Conservation (phyloP, 345 rosid species). For the Pistacia integerrima region DNA sequence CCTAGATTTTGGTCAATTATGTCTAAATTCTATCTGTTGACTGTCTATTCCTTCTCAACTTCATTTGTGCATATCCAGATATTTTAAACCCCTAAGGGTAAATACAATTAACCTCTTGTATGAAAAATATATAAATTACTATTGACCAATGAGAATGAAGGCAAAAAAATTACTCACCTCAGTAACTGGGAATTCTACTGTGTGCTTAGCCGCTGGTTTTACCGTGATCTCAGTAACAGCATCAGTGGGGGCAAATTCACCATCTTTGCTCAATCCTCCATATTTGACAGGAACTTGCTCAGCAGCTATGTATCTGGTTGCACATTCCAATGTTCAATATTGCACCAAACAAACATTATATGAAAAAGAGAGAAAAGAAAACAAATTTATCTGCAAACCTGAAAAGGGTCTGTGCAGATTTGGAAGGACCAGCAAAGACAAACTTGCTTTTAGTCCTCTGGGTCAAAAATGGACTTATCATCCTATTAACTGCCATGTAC, state of each 20-base stretch:
- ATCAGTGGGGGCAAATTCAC: constrained; percentile 48
- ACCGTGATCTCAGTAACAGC: constrained; percentile 54
- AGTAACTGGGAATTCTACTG: constrained; percentile 67
- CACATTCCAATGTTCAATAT: neutral
- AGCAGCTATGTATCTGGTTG: constrained; percentile 61
- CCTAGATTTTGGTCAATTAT: no score
- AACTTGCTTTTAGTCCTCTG: constrained; percentile 91
- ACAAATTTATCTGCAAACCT: constrained; percentile 41
- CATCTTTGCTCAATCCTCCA: constrained; percentile 64
- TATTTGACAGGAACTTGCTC: constrained; percentile 65
- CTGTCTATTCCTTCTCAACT: no score
- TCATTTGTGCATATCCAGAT: no score
- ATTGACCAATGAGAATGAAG: neutral
- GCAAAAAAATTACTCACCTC: constrained; percentile 45
- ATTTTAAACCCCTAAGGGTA: no score
- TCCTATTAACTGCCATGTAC: constrained; percentile 78
- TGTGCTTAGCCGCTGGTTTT: constrained; percentile 66
- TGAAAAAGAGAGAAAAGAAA: neutral
- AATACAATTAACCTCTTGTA: no score
- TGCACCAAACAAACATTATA: neutral
- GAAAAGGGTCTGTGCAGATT: constrained; percentile 77
- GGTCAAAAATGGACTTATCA: constrained; percentile 81
- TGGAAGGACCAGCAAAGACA: constrained; percentile 77
- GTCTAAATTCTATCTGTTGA: no score
- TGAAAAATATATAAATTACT: neutral